A percentile compares a stretch with the other conserved stretches of the same genome.
Evolutionary conservation across 805 yeast species (phyloP).

Genomic region (Saccharomycopsis sp.): DNA sequence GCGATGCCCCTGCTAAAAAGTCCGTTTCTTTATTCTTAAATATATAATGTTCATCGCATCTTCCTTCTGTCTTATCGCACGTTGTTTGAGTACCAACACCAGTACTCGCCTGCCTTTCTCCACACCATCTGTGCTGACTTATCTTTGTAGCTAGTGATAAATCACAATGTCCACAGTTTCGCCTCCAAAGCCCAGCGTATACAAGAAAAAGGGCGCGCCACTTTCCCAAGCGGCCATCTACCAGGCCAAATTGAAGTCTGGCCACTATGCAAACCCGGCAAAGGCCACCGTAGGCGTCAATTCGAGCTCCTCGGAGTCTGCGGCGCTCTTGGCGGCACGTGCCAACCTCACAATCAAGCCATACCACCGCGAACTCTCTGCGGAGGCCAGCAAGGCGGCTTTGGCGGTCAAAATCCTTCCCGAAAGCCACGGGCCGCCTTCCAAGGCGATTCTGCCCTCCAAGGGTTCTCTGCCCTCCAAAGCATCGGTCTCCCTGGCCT

Average conservation of each 20-base stretch:
- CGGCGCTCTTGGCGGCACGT: constrained; percentile 68
- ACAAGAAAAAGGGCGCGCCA: constrained; percentile 65
- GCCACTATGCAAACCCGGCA: constrained; percentile 49
- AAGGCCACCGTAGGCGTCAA: constrained; percentile 52
- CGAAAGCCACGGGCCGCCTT: constrained; percentile 14
- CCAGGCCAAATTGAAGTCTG: constrained; percentile 66
- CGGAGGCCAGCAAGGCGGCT: constrained; percentile 67
- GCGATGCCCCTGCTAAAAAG: too few species aligned
- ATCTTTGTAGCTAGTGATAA: too few species aligned
- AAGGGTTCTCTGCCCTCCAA: constrained; percentile 42
- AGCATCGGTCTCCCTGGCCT: constrained; percentile 37
- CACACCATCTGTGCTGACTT: too few species aligned
- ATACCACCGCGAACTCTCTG: constrained; percentile 32
- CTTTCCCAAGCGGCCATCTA: constrained; percentile 69
- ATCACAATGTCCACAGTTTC: constrained; percentile 9
- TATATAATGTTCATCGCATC: too few species aligned
- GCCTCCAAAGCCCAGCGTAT: constrained; percentile 31
- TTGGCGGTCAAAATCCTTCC: constrained; percentile 39
- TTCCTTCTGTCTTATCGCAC: too few species aligned
- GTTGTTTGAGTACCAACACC: too few species aligned
- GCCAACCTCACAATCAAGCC: constrained; percentile 58
- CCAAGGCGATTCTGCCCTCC: constrained; percentile 43
- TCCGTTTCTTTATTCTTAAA: too few species aligned
- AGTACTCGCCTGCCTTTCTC: too few species aligned
- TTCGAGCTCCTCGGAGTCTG: constrained; percentile 53